phyloP scores from a whole-genome alignment of 2,329 filamentous ascomycete genomes.

The Oidium heveae region DNA sequence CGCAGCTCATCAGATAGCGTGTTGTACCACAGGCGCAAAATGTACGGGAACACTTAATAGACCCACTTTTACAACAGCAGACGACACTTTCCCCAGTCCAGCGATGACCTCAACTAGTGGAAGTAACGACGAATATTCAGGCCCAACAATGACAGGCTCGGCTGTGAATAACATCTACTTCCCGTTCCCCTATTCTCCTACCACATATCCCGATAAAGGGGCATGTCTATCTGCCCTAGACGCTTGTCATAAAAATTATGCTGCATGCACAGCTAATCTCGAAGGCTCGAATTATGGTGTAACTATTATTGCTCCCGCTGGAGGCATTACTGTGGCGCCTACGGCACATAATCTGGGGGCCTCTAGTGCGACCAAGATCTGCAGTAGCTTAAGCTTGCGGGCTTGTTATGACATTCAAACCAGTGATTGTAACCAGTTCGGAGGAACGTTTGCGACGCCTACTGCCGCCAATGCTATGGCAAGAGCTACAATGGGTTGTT shows the following conservation, averaged over 20 bases:
- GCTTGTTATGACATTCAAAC: slow-evolving; percentile 20
- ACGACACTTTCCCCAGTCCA: slow-evolving; percentile 2
- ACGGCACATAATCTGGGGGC: slow-evolving; percentile 17
- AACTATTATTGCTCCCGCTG: slow-evolving; percentile 28
- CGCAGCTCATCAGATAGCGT: slow-evolving; percentile 11
- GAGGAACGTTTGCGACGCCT: slow-evolving; percentile 5
- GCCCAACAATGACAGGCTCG: slow-evolving; percentile 16
- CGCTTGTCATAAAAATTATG: slow-evolving; percentile 28
- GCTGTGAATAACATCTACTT: slow-evolving; percentile 33
- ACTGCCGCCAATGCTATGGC: slow-evolving; percentile 6
- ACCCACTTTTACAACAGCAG: slow-evolving; percentile 4
- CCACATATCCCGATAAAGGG: slow-evolving; percentile 23
- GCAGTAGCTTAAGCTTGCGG: slow-evolving; percentile 26
- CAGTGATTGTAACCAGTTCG: slow-evolving; percentile 11
- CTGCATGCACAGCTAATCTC: slow-evolving; percentile 25
- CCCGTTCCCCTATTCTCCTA: slow-evolving; percentile 30
- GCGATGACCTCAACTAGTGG: slow-evolving; percentile 4
- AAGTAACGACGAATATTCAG: slow-evolving; percentile 3
- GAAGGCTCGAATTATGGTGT: slow-evolving; percentile 22
- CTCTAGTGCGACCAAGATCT: slow-evolving; percentile 26
- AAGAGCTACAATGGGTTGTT: slow-evolving; percentile 8
- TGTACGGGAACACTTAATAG: slow-evolving; percentile 12
- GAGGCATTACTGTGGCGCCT: slow-evolving; percentile 25
- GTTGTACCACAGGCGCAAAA: slow-evolving; percentile 12
- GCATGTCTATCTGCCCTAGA: slow-evolving; percentile 26